These are phyloP conservation scores for Cytospora paraplurivora DNA, from an alignment of 2,329 filamentous ascomycete genomes.

Conservation along the genomic window DNA sequence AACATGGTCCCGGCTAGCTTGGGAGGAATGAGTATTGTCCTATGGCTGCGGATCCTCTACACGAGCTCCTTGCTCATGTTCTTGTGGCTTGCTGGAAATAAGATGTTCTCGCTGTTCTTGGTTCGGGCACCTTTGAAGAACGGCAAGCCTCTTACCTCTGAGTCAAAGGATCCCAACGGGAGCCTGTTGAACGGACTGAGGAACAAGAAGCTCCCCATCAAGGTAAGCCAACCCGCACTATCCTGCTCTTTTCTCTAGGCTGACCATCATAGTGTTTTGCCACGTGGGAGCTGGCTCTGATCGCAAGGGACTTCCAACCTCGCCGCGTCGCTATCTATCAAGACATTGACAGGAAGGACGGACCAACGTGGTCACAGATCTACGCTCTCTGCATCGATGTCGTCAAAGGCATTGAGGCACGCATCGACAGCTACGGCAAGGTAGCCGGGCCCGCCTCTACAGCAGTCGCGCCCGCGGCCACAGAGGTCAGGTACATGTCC, in stretches of 20 bases:
- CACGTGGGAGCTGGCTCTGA: slow-evolving; percentile 86
- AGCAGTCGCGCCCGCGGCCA: slow-evolving; percentile 35
- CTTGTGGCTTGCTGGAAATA: slow-evolving; percentile 77
- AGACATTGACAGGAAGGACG: slow-evolving; percentile 81
- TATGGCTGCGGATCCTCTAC: slow-evolving; percentile 50
- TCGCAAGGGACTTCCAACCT: slow-evolving; percentile 72
- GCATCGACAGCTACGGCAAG: slow-evolving; percentile 65
- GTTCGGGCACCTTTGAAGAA: slow-evolving; percentile 81
- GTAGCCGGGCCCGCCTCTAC: slow-evolving; percentile 41
- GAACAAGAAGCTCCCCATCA: slow-evolving; percentile 77
- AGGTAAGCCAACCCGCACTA: slow-evolving; percentile 48
- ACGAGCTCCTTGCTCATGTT: slow-evolving; percentile 69
- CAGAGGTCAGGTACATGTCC: slow-evolving; percentile 34
- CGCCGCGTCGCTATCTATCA: slow-evolving; percentile 80
- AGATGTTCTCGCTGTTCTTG: slow-evolving; percentile 78
- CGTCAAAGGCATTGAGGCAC: slow-evolving; percentile 66
- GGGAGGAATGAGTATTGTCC: slow-evolving; percentile 31
- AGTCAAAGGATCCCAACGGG: slow-evolving; percentile 89
- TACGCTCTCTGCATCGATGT: slow-evolving; percentile 68
- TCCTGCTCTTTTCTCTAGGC: background rate
- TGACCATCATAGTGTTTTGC: slow-evolving; percentile 67
- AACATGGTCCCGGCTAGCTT: slow-evolving; percentile 62
- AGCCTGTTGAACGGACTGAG: slow-evolving; percentile 83
- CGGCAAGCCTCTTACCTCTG: slow-evolving; percentile 77
- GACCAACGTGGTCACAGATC: slow-evolving; percentile 80